Evolutionary conservation across 768 basidiomycete genomes (phyloP), one percentile per base, ranked within the genome.

Genomic region (Stropharia rugosoannulata): DNA sequence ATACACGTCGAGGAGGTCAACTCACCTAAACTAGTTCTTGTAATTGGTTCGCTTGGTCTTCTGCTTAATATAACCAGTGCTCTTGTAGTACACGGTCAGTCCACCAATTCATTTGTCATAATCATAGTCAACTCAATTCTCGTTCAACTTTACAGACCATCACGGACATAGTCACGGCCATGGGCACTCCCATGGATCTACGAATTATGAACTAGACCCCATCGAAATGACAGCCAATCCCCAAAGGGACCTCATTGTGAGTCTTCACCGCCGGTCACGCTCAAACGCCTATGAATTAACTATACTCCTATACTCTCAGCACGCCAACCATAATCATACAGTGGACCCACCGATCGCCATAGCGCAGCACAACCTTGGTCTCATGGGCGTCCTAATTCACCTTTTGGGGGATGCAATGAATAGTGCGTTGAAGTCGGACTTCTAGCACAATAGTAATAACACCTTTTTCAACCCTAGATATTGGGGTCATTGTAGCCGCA

Each of bases 401-500:
- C 69, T 84, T 37, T 62, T 80, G 11, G 81, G 81, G 5, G 80
- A 83, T 59, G 82, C 80, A 10, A 62, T 80, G 13, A 82, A 82
- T 62, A 83, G 80, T 79, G 58, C 27, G 56, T 49, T 37, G 42
- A 27, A 54, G 22, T 50, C 10, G 45, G 38, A 27, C 32, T 48
- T 27, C 6, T 39, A 27, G 13, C 29, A 52, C 18, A 4, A 42
- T 6, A 16, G 29, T 47, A 44, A 45, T 43, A 43, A 22, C 19
- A 46, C 22, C 22, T 36, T 29, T 50, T 52, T 46, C 32, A 45
- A 47, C 27, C 12, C 43, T 12, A 83, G 82, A 83, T 63, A 68
- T 82, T 59, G 81, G 80, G 15, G 82, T 84, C 51, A 81, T 84
- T 35, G 64, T 82, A 27, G 74, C 79, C 12, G 80, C 79, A 16